These are phyloP conservation scores for Austroboletus novae-zelandiae DNA, from an alignment of 1,284 basidiomycete species.

Conservation along the genomic window DNA sequence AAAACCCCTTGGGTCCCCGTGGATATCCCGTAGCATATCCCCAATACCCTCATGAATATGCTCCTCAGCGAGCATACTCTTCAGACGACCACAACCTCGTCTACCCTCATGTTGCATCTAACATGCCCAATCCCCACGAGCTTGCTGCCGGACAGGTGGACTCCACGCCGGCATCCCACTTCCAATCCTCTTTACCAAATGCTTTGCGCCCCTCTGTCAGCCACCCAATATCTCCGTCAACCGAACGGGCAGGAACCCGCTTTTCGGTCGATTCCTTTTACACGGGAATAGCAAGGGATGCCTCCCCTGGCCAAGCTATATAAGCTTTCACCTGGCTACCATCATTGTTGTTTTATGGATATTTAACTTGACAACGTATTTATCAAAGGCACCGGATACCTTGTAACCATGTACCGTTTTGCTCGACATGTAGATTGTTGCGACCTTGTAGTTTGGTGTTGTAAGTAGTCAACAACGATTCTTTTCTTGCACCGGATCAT, in stretches of 20 bases:
- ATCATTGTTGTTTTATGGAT: conserved; percentile 17
- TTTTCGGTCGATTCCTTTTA: conserved; percentile 33
- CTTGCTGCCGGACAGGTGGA: conserved; percentile 5
- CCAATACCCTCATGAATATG: conserved; percentile 12
- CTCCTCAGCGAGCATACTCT: conserved; percentile 19
- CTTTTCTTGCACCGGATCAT: neutral
- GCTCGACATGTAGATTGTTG: conserved; percentile 6
- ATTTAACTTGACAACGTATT: conserved; percentile 18
- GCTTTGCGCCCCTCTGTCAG: conserved; percentile 18
- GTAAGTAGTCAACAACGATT: neutral
- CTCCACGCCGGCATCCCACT: conserved; percentile 3
- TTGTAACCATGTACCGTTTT: conserved; percentile 9
- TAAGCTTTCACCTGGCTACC: conserved; percentile 9
- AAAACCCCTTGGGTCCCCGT: neutral
- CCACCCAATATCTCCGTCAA: neutral
- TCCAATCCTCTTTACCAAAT: conserved; percentile 9
- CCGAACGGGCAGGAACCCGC: conserved; percentile 13
- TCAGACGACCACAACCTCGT: conserved; percentile 18
- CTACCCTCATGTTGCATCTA: conserved; percentile 8
- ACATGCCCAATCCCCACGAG: conserved; percentile 15
- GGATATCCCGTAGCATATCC: neutral
- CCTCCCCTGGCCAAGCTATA: conserved; percentile 16
- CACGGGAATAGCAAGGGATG: conserved; percentile 19
- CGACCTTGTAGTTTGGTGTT: conserved; percentile 3
- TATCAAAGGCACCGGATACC: conserved; percentile 6